Conservation (phyloP, 2,329 filamentous ascomycete genomes). For the Chrysoporthe austroafricana region DNA sequence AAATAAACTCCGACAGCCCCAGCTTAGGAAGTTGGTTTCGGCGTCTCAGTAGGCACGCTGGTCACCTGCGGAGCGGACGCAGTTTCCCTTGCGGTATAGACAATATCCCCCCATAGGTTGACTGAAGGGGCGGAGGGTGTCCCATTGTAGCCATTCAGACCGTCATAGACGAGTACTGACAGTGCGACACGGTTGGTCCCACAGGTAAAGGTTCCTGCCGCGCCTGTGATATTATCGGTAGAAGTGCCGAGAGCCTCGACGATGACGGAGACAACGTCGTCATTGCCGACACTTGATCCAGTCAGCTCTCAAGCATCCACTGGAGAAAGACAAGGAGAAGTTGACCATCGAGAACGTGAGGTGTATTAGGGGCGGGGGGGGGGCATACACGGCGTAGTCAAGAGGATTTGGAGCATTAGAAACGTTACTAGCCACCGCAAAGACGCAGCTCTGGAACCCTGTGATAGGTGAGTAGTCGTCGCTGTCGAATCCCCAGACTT, state of each 20-base stretch:
- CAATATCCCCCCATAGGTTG: conserved; percentile 7
- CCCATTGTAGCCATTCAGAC: conserved; percentile 9
- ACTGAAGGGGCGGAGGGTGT: background rate
- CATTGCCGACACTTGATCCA: conserved; percentile 15
- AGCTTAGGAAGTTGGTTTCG: background rate
- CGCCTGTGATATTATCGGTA: background rate
- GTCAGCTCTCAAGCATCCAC: conserved; percentile 1
- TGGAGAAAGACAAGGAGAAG: background rate
- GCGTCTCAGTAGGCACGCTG: conserved; percentile 1
- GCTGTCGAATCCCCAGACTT: conserved; percentile 22
- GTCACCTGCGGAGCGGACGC: conserved; percentile 3
- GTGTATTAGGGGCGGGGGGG: too few relatives aligned
- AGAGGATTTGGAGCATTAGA: background rate
- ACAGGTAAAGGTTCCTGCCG: conserved; percentile 8
- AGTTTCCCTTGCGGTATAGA: background rate
- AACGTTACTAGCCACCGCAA: conserved; percentile 7
- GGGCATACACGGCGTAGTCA: conserved; percentile 22
- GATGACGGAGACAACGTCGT: conserved; percentile 18
- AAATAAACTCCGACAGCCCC: too few relatives aligned
- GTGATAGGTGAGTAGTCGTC: conserved; percentile 15
- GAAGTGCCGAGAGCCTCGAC: conserved; percentile 6
- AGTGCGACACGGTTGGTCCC: conserved; percentile 8
- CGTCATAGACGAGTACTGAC: conserved; percentile 21
- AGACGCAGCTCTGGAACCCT: conserved; percentile 21
- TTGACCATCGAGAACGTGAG: background rate